Evolutionary conservation across 106 monocot genomes (phyloP).

Genomic region (Alisma plantagoaquatica): DNA sequence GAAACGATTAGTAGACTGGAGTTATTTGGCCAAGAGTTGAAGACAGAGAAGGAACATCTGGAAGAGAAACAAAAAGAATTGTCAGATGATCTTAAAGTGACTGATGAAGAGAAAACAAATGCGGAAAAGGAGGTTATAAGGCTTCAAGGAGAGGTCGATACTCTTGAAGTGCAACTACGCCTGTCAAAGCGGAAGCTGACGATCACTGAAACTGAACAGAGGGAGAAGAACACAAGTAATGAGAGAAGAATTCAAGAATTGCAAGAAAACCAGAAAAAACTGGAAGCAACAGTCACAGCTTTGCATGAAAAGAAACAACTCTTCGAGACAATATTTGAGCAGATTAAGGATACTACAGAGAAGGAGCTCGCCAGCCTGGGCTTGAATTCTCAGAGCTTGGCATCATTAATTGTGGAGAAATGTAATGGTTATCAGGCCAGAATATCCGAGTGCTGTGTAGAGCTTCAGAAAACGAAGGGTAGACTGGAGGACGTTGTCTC

Average conservation of each 20-base stretch:
- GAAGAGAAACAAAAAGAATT: constrained; percentile 21
- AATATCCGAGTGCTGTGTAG: constrained; percentile 24
- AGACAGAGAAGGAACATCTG: constrained; percentile 22
- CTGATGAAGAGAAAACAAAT: constrained; percentile 25
- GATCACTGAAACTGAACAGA: constrained; percentile 60
- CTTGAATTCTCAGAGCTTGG: constrained; percentile 2
- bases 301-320: constrained; percentile 12
- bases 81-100: constrained; percentile 24
- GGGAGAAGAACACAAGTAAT: constrained; percentile 33
- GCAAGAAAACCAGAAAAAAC: constrained; percentile 15
- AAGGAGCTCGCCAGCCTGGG: constrained; percentile 4
- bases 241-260: constrained; percentile 23
- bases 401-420: constrained; percentile 13
- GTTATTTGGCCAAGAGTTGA: constrained; percentile 21
- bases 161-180: constrained; percentile 52
- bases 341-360: constrained; percentile 26
- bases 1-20: constrained; percentile 9
- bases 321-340: constrained; percentile 17
- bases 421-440: constrained; percentile 6
- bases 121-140: constrained; percentile 20
- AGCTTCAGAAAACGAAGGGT: constrained; percentile 19
- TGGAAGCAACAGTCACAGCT: constrained; percentile 24
- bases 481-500: constrained; percentile 5
- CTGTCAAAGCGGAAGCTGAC: constrained; percentile 61
- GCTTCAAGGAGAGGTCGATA: constrained; percentile 30